Base-by-base conservation (phyloP, 2,329 filamentous ascomycete genomes). In the Cladosporium oxysporum region DNA sequence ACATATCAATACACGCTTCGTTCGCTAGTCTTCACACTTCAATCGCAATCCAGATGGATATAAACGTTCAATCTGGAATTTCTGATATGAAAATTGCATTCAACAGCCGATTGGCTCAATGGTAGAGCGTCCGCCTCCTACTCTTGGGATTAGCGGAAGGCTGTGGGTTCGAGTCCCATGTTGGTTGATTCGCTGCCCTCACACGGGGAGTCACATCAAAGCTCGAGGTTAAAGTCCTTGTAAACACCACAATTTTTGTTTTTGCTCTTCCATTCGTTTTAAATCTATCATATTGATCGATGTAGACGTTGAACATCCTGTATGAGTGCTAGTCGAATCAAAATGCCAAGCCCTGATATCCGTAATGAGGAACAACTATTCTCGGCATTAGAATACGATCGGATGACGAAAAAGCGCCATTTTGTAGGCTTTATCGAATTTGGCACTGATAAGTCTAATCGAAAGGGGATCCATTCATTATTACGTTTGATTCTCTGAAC, bases 101-200 rank as follows among this genome's bases (percentile, higher is more conserved):
- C 23, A n/a, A 29, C 11, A 53, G 50, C 52, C 52, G 62, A 65
- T 65, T 65, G 62, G 62, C 62, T 65, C 62, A 65, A 65, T 65
- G 62, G 62, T 65, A 65, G 62, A 65, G 62, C 62, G 62, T 65
- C 62, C 62, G 62, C 62, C 62, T 65, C 62, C 62, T 65, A 65
- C 12, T 5, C n/a, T 10, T 21, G 23, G 23, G 18, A 33, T 1
- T 59, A 44, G 68, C 68, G 69, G 68, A 71, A 72, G 70, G 69
- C 64, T 72, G 69, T 71, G 70, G 70, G 70, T 72, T 70, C 69
- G 70, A 72, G 69, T 72, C 70, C 70, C 70, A 71, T 71, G 70
- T 64, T 69, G 69, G 66, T 71, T 64, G 66, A 33, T 31, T 58
- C 21, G 23, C 53, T 21, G 41, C 41, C n/a, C 53, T 33, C 31